phyloP scores from a whole-genome alignment of 495 filamentous ascomycete species.

The Annulohypoxylon bovei region DNA sequence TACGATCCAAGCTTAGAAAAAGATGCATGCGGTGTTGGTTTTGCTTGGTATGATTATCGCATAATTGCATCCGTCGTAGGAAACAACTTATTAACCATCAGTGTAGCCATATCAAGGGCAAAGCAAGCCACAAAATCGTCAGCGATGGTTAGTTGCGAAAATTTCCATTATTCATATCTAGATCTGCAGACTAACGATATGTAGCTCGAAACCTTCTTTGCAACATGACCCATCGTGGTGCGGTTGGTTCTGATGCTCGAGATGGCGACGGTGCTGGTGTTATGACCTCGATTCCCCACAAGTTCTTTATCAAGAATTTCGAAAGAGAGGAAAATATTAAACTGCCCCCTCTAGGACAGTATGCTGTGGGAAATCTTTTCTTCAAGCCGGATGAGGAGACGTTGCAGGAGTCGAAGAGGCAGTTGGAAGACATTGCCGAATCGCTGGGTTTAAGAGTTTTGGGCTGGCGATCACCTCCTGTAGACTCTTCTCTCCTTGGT shows the following conservation, averaged over 20 bases:
- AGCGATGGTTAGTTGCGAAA: constrained; percentile 84
- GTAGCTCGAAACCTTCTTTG: constrained; percentile 91
- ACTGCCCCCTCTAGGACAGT: constrained; percentile 89
- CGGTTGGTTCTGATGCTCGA: constrained; percentile 95
- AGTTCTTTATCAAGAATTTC: constrained; percentile 99
- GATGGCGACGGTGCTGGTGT: constrained; percentile 98
- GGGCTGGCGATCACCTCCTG: constrained; percentile 95
- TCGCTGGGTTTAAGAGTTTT: constrained; percentile 88
- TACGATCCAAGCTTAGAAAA: constrained; percentile 98
- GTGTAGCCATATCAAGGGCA: constrained; percentile 93
- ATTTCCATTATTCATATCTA: not conserved
- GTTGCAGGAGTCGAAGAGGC: constrained; percentile 83
- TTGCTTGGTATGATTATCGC: constrained; percentile 80
- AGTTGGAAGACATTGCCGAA: constrained; percentile 92
- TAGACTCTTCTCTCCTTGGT: constrained; percentile 91
- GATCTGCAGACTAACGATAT: constrained; percentile 26
- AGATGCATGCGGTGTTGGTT: constrained; percentile 99
- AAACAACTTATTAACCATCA: constrained; percentile 25
- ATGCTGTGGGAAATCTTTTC: constrained; percentile 97
- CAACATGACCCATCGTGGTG: constrained; percentile 99
- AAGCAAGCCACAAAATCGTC: constrained; percentile 97
- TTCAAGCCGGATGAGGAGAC: constrained; percentile 96
- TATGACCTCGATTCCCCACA: constrained; percentile 99
- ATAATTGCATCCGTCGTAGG: not conserved
- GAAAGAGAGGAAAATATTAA: constrained; percentile 86